A percentile compares a stretch with the other conserved stretches of the same genome.
Evolutionary conservation across 495 filamentous ascomycete genomes (phyloP).

Genomic region (Aspergillus diversus): DNA sequence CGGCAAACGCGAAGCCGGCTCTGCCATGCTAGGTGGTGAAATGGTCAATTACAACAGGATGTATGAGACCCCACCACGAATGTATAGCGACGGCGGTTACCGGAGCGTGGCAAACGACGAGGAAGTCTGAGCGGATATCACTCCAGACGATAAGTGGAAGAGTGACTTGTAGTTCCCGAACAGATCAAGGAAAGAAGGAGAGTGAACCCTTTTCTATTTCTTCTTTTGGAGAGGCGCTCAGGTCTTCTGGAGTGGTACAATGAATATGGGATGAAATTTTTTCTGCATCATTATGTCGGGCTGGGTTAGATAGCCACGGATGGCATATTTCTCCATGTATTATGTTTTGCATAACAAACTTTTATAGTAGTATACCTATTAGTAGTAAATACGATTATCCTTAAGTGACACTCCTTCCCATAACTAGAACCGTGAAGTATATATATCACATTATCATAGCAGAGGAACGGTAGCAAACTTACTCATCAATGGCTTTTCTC

Average conservation of each 20-base stretch:
- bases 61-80: constrained; percentile 80
- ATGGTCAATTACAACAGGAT: constrained; percentile 83
- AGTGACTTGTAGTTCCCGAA: not conserved
- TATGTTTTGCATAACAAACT: constrained; percentile 12
- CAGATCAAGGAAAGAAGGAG: too few species aligned
- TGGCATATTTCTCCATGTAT: constrained; percentile 16
- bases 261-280: constrained; percentile 14
- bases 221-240: not conserved
- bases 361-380: constrained; percentile 12
- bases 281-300: constrained; percentile 13
- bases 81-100: constrained; percentile 52
- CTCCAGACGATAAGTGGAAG: not conserved
- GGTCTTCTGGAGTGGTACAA: constrained; percentile 11
- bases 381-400: constrained; percentile 1
- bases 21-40: constrained; percentile 76
- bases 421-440: not conserved
- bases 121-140: not conserved
- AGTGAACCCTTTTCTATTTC: not conserved
- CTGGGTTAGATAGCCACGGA: constrained; percentile 5
- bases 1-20: constrained; percentile 70
- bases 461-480: too few species aligned
- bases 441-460: not conserved
- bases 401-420: too few species aligned
- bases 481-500: too few species aligned
- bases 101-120: constrained; percentile 48